Evolutionary conservation across 2,329 filamentous ascomycete species (phyloP).

Genomic region (Cytospora schulzeri): DNA sequence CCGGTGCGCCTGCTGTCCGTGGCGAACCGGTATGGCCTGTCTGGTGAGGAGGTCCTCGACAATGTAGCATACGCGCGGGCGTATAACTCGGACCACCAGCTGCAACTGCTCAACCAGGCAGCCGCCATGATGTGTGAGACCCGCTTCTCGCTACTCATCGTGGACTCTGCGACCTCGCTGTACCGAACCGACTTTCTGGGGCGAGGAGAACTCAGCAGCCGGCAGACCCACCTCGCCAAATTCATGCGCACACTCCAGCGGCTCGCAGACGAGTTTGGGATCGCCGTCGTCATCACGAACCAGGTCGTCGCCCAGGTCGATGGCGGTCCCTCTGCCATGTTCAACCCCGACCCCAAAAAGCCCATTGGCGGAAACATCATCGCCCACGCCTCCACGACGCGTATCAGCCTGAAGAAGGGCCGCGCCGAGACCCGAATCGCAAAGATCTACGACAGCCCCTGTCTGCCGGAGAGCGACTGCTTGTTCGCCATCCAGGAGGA

Average conservation of each 20-base stretch:
- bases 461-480: constrained; percentile 93
- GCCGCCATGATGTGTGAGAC: constrained; percentile 99
- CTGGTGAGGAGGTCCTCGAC: constrained; percentile 95
- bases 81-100: constrained; percentile 97
- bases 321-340: constrained; percentile 94
- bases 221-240: constrained; percentile 86
- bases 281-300: constrained; percentile 97
- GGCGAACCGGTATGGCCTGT: constrained; percentile 90
- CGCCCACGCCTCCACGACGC: constrained; percentile 92
- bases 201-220: constrained; percentile 92
- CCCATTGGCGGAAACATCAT: constrained; percentile 99
- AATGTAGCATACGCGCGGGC: constrained; percentile 97
- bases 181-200: constrained; percentile 97
- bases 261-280: constrained; percentile 83
- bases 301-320: constrained; percentile 98
- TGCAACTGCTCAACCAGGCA: constrained; percentile 92
- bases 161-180: constrained; percentile 92
- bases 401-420: constrained; percentile 93
- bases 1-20: constrained; percentile 89
- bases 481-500: constrained; percentile 97
- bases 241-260: constrained; percentile 85
- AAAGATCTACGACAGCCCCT: constrained; percentile 99
- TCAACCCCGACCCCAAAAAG: constrained; percentile 97
- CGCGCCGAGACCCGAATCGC: constrained; percentile 93
- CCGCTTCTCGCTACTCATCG: constrained; percentile 90